Evolutionary conservation across 192 early-diverging fungal genomes (phyloP).

Genomic region (Globomyces pollinis-pini): DNA sequence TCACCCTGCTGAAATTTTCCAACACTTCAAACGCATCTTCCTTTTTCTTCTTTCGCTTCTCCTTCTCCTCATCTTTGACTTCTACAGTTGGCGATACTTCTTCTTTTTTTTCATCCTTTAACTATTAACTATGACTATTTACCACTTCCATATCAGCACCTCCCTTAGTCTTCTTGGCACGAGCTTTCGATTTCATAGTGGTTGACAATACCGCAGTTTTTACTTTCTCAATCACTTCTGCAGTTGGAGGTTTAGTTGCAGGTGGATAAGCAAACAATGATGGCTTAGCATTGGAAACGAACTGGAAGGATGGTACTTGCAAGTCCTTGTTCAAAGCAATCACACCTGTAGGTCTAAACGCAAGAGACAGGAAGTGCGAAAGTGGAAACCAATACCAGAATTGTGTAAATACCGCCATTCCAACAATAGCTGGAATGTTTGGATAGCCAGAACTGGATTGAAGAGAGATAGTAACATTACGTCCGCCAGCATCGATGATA

Average conservation of each 20-base stretch:
- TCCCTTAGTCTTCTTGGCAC: slow-evolving; percentile 70
- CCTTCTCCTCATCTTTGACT: slow-evolving; percentile 43
- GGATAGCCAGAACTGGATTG: slow-evolving; percentile 78
- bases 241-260: slow-evolving; percentile 69
- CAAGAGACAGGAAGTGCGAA: slow-evolving; percentile 88
- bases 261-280: slow-evolving; percentile 92
- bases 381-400: slow-evolving; percentile 99
- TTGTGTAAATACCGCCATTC: slow-evolving; percentile 96
- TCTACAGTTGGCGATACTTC: slow-evolving; percentile 24
- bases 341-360: slow-evolving; percentile 91
- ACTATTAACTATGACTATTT: neutral
- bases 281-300: slow-evolving; percentile 75
- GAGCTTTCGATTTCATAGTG: slow-evolving; percentile 84
- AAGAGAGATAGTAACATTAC: slow-evolving; percentile 94
- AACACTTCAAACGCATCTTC: slow-evolving; percentile 69
- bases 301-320: slow-evolving; percentile 75
- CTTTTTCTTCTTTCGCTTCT: slow-evolving; percentile 38
- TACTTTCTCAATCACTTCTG: slow-evolving; percentile 79
- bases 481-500: slow-evolving; percentile 95
- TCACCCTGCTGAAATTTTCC: slow-evolving; percentile 79
- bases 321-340: slow-evolving; percentile 91
- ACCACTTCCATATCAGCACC: slow-evolving; percentile 35
- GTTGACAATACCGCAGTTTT: slow-evolving; percentile 94
- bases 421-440: slow-evolving; percentile 94
- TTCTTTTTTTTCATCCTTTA: slow-evolving; percentile 49